Evolutionary conservation across 345 rosid species (phyloP).

Genomic region (Dimocarpus longan): DNA sequence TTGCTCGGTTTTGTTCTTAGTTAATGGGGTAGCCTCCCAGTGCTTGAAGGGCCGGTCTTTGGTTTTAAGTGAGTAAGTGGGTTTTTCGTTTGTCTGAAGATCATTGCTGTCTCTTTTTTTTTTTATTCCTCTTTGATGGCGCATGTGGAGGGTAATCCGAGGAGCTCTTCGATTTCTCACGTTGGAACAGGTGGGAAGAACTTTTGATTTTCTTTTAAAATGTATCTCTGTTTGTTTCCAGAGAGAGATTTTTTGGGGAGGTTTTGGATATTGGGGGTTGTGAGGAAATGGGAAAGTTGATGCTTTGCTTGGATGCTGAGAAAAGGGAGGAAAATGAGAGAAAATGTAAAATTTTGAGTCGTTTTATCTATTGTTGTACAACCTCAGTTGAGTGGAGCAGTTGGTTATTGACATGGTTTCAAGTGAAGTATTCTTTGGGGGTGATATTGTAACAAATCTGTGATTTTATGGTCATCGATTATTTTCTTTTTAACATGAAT

Average conservation of each 20-base stretch:
- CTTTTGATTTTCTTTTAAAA: not conserved
- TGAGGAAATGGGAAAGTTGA: slow-evolving; percentile 11
- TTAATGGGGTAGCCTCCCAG: slow-evolving; percentile 48
- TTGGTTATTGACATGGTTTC: not conserved
- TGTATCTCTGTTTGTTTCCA: slow-evolving; percentile 23
- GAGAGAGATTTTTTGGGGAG: not conserved
- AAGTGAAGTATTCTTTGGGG: slow-evolving; percentile 1
- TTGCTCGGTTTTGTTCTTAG: slow-evolving; percentile 29
- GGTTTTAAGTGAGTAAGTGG: not conserved
- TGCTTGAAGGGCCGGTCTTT: slow-evolving; percentile 21
- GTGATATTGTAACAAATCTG: slow-evolving; percentile 10
- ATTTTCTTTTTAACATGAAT: not conserved
- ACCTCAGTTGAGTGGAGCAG: slow-evolving; percentile 4
- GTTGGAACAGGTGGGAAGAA: slow-evolving; percentile 39
- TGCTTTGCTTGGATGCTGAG: slow-evolving; percentile 28
- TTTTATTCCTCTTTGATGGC: slow-evolving; percentile 41
- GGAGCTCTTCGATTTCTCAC: slow-evolving; percentile 33
- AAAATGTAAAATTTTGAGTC: slow-evolving; percentile 9
- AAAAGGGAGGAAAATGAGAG: not conserved
- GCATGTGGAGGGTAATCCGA: slow-evolving; percentile 39
- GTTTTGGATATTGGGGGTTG: not conserved
- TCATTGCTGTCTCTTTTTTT: slow-evolving; percentile 19
- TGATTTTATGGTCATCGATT: not conserved
- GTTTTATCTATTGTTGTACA: not conserved
- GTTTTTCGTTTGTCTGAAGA: slow-evolving; percentile 5